Base-by-base conservation (phyloP, 805 yeast species). In the Pachysolen tannophilus region DNA sequence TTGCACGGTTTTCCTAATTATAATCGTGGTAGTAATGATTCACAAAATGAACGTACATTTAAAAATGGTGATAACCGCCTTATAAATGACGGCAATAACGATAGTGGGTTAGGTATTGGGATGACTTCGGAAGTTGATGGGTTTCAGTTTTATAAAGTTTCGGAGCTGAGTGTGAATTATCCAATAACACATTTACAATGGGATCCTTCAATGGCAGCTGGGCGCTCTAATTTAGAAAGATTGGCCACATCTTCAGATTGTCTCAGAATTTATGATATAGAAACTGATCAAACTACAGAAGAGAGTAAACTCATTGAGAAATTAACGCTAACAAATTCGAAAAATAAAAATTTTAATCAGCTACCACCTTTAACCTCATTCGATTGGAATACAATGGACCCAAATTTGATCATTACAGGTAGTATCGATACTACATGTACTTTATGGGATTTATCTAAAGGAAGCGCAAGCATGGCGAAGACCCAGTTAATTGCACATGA, bases 401-500 rank as follows among this genome's bases (percentile, higher is more conserved):
- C 84, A 3, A 73, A 74, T 32, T 56, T 77, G 26, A 70, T 87
- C 15, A 81, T 92, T 25, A 85, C 97, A 2, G 75, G 90, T 42
- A 79, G 92, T 15, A 84, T 90, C 8, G 98, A 92, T 58, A 92
- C 98, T 1, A 92, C 98, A 1, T 92, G 98, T 59, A 88, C 97
- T 1, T 77, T 87, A 3, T 92, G 98, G 97, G 97, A 92, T 58
- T 56, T 87, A 21, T 58, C 65, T 17, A 69, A 75, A 28, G 72
- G 78, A 16, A 23, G 20, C 16, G 59, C 65, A 30, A 78, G 72
- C 3, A 62, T 67, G 4, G 95, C 94, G 11, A 83, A 82, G 52
- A 90, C 97, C 1, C 97, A 92, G 59, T 65, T 92, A 32, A 92
- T 92, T 44, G 97, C 98, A 0, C 98, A 92, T 57, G 98, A 92